Percentiles rank a stretch among this genome's conserved stretches.
These are phyloP conservation scores for Podosphaera leucotricha DNA, from an alignment of 2,329 filamentous ascomycete species.

Conservation along the genomic window DNA sequence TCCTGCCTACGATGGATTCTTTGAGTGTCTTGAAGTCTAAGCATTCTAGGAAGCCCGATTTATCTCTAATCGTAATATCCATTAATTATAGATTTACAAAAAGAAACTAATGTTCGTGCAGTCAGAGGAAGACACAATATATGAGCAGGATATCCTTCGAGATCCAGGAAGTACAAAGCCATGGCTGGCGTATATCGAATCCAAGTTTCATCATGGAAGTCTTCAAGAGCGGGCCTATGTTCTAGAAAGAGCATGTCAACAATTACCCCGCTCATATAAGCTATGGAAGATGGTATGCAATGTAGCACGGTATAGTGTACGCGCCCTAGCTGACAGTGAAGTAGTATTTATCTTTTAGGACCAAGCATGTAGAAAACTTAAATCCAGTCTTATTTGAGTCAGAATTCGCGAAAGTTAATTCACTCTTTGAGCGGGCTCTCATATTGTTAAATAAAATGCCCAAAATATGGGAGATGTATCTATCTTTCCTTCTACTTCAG, in stretches of 20 bases:
- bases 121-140: constrained; percentile 74
- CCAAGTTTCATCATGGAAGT: constrained; percentile 71
- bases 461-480: constrained; percentile 92
- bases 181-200: constrained; percentile 84
- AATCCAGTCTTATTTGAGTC: constrained; percentile 58
- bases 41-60: constrained; percentile 13
- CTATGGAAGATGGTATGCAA: constrained; percentile 74
- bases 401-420: constrained; percentile 85
- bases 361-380: constrained; percentile 55
- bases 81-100: not conserved
- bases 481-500: constrained; percentile 72
- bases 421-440: constrained; percentile 76
- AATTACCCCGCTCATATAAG: constrained; percentile 89
- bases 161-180: constrained; percentile 71
- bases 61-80: constrained; percentile 17
- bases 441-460: constrained; percentile 98
- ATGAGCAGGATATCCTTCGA: constrained; percentile 86
- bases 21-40: constrained; percentile 13
- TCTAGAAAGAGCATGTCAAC: constrained; percentile 73
- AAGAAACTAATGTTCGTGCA: constrained; percentile 19
- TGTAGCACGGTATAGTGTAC: not conserved
- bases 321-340: constrained; percentile 3
- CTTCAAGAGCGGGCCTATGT: constrained; percentile 65
- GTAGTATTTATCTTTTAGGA: constrained; percentile 67
- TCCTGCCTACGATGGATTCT: constrained; percentile 16